A percentile compares a stretch with the other conserved stretches of the same genome.
These are phyloP conservation scores for Rhazya stricta DNA, from an alignment of 257 asterid genomes.

Conservation along the genomic window DNA sequence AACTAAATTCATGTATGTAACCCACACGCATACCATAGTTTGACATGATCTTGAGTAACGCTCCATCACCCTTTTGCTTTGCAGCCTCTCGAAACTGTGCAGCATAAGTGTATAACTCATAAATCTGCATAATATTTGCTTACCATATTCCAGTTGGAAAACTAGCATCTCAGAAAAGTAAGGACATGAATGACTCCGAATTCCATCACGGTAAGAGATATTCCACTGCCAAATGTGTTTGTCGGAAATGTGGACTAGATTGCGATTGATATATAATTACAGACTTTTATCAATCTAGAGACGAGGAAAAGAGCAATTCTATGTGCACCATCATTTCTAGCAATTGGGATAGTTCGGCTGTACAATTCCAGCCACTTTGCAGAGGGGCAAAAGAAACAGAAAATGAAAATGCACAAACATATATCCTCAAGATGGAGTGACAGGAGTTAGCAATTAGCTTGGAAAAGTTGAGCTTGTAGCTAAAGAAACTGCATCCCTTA, in stretches of 20 bases:
- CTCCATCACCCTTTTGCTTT: slow-evolving; percentile 51
- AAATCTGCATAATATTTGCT: not conserved
- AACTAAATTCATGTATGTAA: not conserved
- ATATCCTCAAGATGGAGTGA: not conserved
- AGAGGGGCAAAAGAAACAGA: not conserved
- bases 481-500: not conserved
- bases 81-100: slow-evolving; percentile 82
- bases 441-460: not conserved
- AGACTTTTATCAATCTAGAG: not conserved
- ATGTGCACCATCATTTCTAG: not conserved
- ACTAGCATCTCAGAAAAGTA: not conserved
- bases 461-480: not conserved
- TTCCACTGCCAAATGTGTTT: too few species aligned
- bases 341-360: not conserved
- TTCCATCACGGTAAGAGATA: not conserved
- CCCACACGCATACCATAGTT: slow-evolving; percentile 53
- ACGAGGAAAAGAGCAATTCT: not conserved
- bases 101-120: not conserved
- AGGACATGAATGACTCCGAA: not conserved
- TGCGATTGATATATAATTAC: too few species aligned
- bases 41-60: slow-evolving; percentile 68
- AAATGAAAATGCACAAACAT: not conserved
- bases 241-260: not conserved
- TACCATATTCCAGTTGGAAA: not conserved
- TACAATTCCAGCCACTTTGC: not conserved